Conservation (phyloP, 805 yeast species). For the Lipomyces anomalus region DNA sequence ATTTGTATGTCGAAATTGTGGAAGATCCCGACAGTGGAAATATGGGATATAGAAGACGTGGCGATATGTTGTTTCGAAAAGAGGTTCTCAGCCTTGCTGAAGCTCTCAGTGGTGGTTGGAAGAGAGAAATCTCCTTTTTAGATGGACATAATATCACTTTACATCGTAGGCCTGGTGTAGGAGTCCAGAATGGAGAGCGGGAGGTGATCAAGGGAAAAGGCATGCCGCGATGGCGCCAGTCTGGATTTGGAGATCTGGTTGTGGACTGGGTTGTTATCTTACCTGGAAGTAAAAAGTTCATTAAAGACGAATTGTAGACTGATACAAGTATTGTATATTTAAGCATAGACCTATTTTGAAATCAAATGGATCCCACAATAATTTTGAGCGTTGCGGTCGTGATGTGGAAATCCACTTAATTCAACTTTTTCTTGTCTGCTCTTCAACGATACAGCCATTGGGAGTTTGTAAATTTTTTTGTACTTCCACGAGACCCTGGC, state of each 20-base stretch:
- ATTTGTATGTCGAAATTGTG: conserved; percentile 53
- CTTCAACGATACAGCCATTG: no score
- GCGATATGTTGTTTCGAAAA: conserved; percentile 66
- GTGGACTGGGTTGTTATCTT: conserved; percentile 39
- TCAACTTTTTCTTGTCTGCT: no score
- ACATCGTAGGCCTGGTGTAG: conserved; percentile 46
- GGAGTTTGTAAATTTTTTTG: no score
- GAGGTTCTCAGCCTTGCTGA: conserved; percentile 71
- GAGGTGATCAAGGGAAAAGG: conserved; percentile 73
- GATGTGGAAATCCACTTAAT: no score
- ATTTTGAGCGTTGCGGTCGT: no score
- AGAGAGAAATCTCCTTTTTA: conserved; percentile 56
- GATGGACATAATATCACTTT: conserved; percentile 52
- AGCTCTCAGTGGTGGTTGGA: conserved; percentile 78
- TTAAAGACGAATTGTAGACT: not conserved
- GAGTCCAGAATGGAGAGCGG: conserved; percentile 60
- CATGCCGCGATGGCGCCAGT: conserved; percentile 61
- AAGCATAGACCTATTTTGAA: no score
- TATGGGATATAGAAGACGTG: conserved; percentile 82
- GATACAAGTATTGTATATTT: not conserved
- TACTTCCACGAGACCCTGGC: no score
- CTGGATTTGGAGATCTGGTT: conserved; percentile 46
- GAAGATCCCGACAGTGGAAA: conserved; percentile 44
- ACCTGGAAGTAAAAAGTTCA: conserved; percentile 28
- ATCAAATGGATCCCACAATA: no score